A percentile compares a stretch with the other conserved stretches of the same genome.
phyloP scores from a whole-genome alignment of 768 basidiomycete species.

The Austroboletus festivus region DNA sequence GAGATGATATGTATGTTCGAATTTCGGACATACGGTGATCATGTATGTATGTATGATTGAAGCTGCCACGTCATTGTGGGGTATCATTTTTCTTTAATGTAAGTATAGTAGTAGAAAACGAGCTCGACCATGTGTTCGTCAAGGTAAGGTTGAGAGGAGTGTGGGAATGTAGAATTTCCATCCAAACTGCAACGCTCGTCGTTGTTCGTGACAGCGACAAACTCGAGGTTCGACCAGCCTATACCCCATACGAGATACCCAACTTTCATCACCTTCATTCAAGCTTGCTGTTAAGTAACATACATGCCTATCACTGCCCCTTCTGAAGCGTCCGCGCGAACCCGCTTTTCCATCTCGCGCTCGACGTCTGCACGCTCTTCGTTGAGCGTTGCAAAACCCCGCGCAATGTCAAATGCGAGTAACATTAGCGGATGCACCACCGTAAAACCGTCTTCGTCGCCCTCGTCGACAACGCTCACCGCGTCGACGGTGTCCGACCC shows the following conservation, averaged over 20 bases:
- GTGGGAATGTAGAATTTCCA: conserved; percentile 20
- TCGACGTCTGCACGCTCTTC: conserved; percentile 43
- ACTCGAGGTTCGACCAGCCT: background rate
- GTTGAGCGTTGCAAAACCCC: conserved; percentile 46
- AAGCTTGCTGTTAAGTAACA: no score
- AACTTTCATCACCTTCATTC: background rate
- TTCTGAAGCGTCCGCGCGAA: conserved; percentile 55
- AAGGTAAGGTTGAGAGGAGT: no score
- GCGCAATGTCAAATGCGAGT: conserved; percentile 51
- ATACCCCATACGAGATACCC: conserved; percentile 23
- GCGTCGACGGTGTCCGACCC: conserved; percentile 25
- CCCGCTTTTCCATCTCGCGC: conserved; percentile 38
- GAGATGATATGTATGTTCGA: no score
- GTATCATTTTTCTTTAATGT: no score
- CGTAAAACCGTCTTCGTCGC: conserved; percentile 35
- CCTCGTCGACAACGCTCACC: conserved; percentile 24
- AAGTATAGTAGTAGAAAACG: no score
- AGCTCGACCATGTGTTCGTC: no score
- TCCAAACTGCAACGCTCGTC: conserved; percentile 8
- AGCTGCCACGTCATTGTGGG: no score
- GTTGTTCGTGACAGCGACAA: conserved; percentile 18
- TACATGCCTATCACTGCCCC: conserved; percentile 31
- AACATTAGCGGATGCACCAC: conserved; percentile 49
- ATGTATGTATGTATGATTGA: no score
- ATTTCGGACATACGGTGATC: no score